These are phyloP conservation scores for Pichia sp. DNA, from an alignment of 1,139 yeast genomes.

Conservation along the genomic window DNA sequence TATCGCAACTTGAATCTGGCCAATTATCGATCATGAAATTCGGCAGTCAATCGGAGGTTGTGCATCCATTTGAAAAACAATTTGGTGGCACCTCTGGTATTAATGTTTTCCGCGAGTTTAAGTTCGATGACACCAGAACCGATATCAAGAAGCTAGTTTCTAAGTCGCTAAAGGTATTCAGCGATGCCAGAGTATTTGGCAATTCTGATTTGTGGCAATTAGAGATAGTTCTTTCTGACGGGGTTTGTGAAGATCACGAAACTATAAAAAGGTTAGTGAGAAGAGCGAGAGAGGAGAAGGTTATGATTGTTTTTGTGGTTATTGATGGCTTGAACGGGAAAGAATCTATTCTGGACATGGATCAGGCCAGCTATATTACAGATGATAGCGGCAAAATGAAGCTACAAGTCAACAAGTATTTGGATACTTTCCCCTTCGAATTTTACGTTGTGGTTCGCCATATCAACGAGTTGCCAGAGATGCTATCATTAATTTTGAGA, in stretches of 20 bases:
- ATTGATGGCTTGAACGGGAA: conserved; percentile 83
- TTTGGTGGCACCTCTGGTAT: conserved; percentile 84
- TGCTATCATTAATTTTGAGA: conserved; percentile 82
- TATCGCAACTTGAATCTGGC: conserved; percentile 92
- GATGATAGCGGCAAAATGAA: conserved; percentile 67
- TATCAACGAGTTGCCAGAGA: conserved; percentile 84
- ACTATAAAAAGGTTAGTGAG: conserved; percentile 78
- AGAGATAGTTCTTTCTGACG: conserved; percentile 89
- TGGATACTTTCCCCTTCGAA: conserved; percentile 95
- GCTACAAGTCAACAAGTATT: conserved; percentile 74
- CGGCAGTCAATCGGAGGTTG: conserved; percentile 79
- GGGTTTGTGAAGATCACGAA: conserved; percentile 93
- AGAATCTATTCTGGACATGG: conserved; percentile 91
- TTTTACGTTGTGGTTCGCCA: conserved; percentile 91
- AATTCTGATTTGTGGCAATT: conserved; percentile 84
- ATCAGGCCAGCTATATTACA: conserved; percentile 77
- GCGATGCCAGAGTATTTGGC: conserved; percentile 52
- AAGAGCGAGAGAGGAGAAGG: conserved; percentile 84
- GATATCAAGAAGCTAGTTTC: conserved; percentile 72
- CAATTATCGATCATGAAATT: conserved; percentile 87
- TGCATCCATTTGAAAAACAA: conserved; percentile 85
- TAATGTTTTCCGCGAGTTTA: conserved; percentile 79
- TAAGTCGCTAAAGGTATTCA: conserved; percentile 70
- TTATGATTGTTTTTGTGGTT: conserved; percentile 92
- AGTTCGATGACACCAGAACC: conserved; percentile 84